phyloP scores from a whole-genome alignment of 2,329 filamentous ascomycete species.

The Colletotrichum chlorophyti region DNA sequence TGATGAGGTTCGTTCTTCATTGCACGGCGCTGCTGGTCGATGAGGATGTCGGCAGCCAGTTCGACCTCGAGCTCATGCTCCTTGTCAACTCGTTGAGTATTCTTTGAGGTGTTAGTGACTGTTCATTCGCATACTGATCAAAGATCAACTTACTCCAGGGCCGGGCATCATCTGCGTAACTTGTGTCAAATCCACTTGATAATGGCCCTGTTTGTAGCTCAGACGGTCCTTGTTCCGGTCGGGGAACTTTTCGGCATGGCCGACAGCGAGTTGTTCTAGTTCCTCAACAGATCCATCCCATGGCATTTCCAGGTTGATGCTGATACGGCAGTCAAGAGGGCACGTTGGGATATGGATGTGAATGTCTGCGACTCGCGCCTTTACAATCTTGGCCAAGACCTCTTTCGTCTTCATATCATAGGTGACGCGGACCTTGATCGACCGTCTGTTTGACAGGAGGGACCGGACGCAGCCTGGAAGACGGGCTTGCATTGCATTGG shows the following conservation, averaged over 20 bases:
- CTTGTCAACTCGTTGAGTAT: slow-evolving; percentile 56
- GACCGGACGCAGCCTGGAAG: slow-evolving; percentile 71
- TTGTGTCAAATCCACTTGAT: slow-evolving; percentile 92
- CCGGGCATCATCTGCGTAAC: slow-evolving; percentile 63
- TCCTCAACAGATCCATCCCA: slow-evolving; percentile 74
- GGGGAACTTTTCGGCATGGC: slow-evolving; percentile 47
- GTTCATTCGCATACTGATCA: neutral
- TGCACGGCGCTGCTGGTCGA: slow-evolving; percentile 69
- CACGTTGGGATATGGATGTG: slow-evolving; percentile 81
- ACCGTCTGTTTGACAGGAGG: slow-evolving; percentile 63
- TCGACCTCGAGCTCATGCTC: slow-evolving; percentile 86
- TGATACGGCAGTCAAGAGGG: slow-evolving; percentile 89
- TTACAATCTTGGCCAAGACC: slow-evolving; percentile 85
- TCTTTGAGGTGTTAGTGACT: slow-evolving; percentile 37
- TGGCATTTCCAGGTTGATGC: slow-evolving; percentile 92
- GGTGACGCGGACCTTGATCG: slow-evolving; percentile 74
- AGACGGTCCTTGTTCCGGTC: slow-evolving; percentile 88
- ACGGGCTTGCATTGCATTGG: slow-evolving; percentile 60
- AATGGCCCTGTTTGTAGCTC: slow-evolving; percentile 87
- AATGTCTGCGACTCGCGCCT: slow-evolving; percentile 86
- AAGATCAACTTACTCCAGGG: slow-evolving; percentile 43
- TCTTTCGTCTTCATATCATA: slow-evolving; percentile 75
- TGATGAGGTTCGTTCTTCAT: slow-evolving; percentile 59
- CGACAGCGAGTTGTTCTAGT: slow-evolving; percentile 49
- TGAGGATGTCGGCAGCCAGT: slow-evolving; percentile 66